phyloP scores from a whole-genome alignment of 345 rosid genomes.

The Citrus cavaleriei region DNA sequence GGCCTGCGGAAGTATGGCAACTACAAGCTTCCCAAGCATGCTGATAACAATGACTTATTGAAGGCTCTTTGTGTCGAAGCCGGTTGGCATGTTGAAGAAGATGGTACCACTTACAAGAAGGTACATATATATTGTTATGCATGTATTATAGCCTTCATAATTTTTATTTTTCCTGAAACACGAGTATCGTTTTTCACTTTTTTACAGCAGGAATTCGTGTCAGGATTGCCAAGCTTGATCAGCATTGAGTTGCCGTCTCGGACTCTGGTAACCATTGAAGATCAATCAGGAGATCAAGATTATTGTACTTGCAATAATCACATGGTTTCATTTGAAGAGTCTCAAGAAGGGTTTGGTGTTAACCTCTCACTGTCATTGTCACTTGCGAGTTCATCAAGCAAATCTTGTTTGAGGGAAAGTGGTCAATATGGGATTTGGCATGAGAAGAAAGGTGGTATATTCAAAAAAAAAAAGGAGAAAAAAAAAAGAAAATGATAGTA shows the following conservation, averaged over 20 bases:
- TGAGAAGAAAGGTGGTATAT: not conserved
- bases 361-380: constrained; percentile 20
- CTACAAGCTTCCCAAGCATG: constrained; percentile 36
- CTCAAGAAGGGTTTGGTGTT: constrained; percentile 3
- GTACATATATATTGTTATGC: not conserved
- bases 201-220: not conserved
- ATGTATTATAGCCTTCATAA: not conserved
- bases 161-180: not conserved
- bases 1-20: constrained; percentile 45
- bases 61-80: constrained; percentile 46
- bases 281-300: constrained; percentile 4
- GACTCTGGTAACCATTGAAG: not conserved
- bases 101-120: constrained; percentile 42
- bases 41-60: constrained; percentile 39
- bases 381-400: not conserved
- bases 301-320: not conserved
- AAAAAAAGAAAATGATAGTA: not conserved
- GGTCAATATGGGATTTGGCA: not conserved
- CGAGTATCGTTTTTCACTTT: not conserved
- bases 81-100: constrained; percentile 50
- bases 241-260: not conserved
- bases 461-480: not conserved
- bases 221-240: not conserved
- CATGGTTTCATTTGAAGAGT: not conserved
- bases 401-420: not conserved